Evolutionary conservation across 2,329 filamentous ascomycete species (phyloP), one percentile per base, ranked within the genome.

Genomic region (Bipolaris victoriae): DNA sequence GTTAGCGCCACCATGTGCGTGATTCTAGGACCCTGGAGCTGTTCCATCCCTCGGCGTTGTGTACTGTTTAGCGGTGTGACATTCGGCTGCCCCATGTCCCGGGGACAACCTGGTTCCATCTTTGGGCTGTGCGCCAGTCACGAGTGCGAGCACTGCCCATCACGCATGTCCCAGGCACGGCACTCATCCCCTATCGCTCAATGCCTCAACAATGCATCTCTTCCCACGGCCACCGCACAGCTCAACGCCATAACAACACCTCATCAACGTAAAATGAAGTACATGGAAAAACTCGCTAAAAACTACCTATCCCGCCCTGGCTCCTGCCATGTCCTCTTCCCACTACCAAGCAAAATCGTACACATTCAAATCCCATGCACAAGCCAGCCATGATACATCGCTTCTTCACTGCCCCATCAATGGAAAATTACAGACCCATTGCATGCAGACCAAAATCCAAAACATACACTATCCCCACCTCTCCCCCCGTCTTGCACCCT

Each of bases 401-500:
- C 48, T 43, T 46, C 46, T 47, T 15, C 43, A 31, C 18, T 37
- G 20, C 22, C 50, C 40, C 50, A 40, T 43, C 24, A 46, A 57
- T 37, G 44, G 22, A 16, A 44, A 44, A 44, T 51, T 55, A 45
- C 50, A 55, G 48, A 60, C 16, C 50, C 54, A 44, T 50, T 55
- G 40, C 49, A 52, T 44, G 39, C 41, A 40, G 13, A 35, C 39
- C 26, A 29, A 55, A 64, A 64, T 57, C 52, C 62, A 55, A 62
- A 67, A 65, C 61, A 63, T 66, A 65, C 56, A 64, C 52, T 54
- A 63, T 15, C 33, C 47, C 47, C 24, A 39, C 57, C 18, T 37
- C 47, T 18, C 20, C 20, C 20, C 49, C 58, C 58, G 41, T 61
- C 60, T 58, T 61, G 54, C 60, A 43, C 55, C 39, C 40, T 6